Evolutionary conservation across 2,329 filamentous ascomycete species (phyloP), one percentile per base, ranked within the genome.

Genomic region (Epichloe typhina): DNA sequence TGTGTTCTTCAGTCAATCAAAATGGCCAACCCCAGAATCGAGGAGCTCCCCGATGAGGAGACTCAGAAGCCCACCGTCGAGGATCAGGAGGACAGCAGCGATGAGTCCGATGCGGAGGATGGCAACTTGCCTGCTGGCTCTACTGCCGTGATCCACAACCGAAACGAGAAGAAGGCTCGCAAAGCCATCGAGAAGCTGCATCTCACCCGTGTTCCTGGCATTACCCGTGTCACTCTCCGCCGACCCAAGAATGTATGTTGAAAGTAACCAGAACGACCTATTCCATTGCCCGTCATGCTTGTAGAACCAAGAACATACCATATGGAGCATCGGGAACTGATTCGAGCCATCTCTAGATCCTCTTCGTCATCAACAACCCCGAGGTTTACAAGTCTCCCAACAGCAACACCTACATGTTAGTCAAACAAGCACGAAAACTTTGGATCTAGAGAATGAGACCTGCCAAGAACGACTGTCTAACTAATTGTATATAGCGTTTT

Each of bases 151-250:
- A 84, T 98, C 67, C 91, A 97, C 82, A 95, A 88, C 69, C 89
- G 93, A 73, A 97, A 97, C 77, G 93, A 98, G 86, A 98, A 98
- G 87, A 98, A 98, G 84, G 94, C 93, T 64, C 86, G 93, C 76
- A 98, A 98, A 83, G 89, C 90, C 66, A 95, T 98, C 70, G 87
- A 89, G 72, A 98, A 98, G 84, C 83, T 97, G 68, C 90, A 95
- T 69, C 78, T 98, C 69, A 93, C 88, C 80, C 89, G 91, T 67
- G 86, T 98, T 61, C 86, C 87, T 66, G 94, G 93, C 69, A 98
- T 98, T 74, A 98, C 93, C 66, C 85, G 93, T 68, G 94, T 98
- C 65, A 98, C 94, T 60, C 83, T 98, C 67, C 87, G 93, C 74
- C 82, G 94, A 72, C 94, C 94, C 65, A 98, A 98, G 84, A 96